Percentiles rank a stretch among this genome's conserved stretches.
Conservation (phyloP, 768 basidiomycete species). For the Boletus sp. region DNA sequence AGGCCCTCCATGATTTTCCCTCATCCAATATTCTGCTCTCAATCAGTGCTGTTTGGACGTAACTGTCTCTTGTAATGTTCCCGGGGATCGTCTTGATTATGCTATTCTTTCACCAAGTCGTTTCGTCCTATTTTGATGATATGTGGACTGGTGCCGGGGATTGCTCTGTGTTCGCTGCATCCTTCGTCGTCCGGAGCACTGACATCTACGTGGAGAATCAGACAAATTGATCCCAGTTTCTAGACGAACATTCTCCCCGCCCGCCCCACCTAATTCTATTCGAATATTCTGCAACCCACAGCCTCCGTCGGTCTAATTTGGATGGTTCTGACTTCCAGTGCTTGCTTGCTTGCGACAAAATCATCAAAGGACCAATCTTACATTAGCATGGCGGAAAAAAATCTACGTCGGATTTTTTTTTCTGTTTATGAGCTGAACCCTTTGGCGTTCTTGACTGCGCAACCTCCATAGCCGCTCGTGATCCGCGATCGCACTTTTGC, state of each 20-base stretch:
- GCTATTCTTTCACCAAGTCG: neutral
- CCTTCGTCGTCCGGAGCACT: constrained; percentile 6
- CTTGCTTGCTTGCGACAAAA: constrained; percentile 1
- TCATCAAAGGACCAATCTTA: neutral
- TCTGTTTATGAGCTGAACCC: neutral
- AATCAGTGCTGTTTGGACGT: constrained; percentile 4
- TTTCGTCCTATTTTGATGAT: constrained; percentile 1
- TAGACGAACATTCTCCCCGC: neutral
- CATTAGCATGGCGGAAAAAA: constrained; percentile 1
- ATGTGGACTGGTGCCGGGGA: neutral
- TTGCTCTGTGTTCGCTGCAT: constrained; percentile 6
- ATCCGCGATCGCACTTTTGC: neutral
- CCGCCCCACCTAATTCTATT: constrained; percentile 1
- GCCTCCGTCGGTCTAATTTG: constrained; percentile 3
- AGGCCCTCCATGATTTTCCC: neutral
- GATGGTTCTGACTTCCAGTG: neutral
- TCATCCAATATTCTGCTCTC: constrained; percentile 6
- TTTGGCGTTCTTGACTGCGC: neutral
- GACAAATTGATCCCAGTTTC: neutral
- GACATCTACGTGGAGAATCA: neutral
- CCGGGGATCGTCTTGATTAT: neutral
- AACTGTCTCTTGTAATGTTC: constrained; percentile 2
- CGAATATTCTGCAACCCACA: constrained; percentile 3
- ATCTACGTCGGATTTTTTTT: neutral
- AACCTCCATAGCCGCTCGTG: neutral